Evolutionary conservation across 2,329 filamentous ascomycete species (phyloP).

Genomic region (Thermothelomyces thermophilus): DNA sequence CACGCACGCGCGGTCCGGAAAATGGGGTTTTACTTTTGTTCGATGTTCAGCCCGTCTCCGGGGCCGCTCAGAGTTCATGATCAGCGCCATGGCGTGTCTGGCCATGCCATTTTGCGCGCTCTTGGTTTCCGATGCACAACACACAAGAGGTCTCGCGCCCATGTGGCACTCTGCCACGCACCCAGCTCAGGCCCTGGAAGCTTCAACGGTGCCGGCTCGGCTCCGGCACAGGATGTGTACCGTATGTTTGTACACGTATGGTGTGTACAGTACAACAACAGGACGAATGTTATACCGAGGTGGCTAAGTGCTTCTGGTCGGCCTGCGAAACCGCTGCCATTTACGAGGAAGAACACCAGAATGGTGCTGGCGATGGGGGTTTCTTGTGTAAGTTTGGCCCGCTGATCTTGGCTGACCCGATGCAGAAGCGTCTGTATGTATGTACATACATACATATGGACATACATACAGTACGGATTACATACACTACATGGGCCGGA

Average conservation of each 20-base stretch:
- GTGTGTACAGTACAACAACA: too few species aligned
- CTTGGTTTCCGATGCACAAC: not conserved
- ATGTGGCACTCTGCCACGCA: not conserved
- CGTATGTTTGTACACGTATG: too few species aligned
- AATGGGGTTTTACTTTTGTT: constrained; percentile 25
- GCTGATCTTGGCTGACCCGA: too few species aligned
- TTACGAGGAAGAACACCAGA: too few species aligned
- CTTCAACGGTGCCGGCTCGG: not conserved
- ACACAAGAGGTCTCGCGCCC: not conserved
- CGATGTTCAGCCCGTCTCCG: constrained; percentile 23
- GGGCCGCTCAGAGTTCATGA: not conserved
- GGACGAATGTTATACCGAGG: too few species aligned
- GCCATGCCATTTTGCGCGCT: not conserved
- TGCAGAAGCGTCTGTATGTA: not conserved
- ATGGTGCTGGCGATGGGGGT: too few species aligned
- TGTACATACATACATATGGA: not conserved
- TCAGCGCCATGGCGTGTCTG: not conserved
- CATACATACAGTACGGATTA: too few species aligned
- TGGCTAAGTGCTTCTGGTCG: too few species aligned
- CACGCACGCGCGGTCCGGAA: constrained; percentile 8
- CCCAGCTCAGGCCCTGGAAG: not conserved
- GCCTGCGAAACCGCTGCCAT: too few species aligned
- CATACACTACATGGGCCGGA: too few species aligned
- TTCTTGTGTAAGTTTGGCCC: too few species aligned
- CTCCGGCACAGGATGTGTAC: not conserved